Base-by-base conservation (phyloP, 495 filamentous ascomycete species). In the Podospora sp. region DNA sequence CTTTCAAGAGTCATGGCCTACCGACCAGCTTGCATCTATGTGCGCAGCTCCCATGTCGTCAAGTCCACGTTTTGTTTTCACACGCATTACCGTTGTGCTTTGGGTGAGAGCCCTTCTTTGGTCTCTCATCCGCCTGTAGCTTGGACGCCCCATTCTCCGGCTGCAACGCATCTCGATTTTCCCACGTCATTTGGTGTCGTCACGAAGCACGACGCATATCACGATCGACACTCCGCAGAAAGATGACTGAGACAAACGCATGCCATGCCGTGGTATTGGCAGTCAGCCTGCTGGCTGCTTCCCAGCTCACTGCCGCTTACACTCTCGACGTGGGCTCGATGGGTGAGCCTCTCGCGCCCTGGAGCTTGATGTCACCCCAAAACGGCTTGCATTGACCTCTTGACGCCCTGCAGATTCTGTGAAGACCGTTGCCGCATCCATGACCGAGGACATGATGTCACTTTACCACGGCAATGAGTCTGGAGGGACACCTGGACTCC, bases 381-480 rank as follows among this genome's bases (percentile, higher is more conserved):
- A n/a, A n/a, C 46, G 8, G 25, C 22, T 25, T 18, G 1, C 5
- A 40, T 63, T 60, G n/a, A 52, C 26, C 11, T 53, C 26, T 33
- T 59, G 35, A 50, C 1, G 61, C 50, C 46, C 35, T 50, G 22
- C 58, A 93, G 91, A 88, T 71, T 91, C 90, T 0, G 80, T 93
- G 68, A 88, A 85, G 72, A 70, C 82, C 67, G 84, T 88, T 35
- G 87, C 91, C 14, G 84, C 81, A 55, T 80, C 82, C 35, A 77
- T 85, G 62, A 82, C 86, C 6, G 78, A 85, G 61, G 89, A 88
- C 62, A 86, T 92, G 80, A 89, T 92, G 83, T 81, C 79, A 50
- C 90, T 87, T 73, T 93, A 93, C 70, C 33, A 83, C 22, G 89
- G 88, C 22, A 85, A 91, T 69, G 73, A 86, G 58, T 85, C 87